Evolutionary conservation across 805 yeast genomes (phyloP).

Genomic region (Monosporozyma aerobia): DNA sequence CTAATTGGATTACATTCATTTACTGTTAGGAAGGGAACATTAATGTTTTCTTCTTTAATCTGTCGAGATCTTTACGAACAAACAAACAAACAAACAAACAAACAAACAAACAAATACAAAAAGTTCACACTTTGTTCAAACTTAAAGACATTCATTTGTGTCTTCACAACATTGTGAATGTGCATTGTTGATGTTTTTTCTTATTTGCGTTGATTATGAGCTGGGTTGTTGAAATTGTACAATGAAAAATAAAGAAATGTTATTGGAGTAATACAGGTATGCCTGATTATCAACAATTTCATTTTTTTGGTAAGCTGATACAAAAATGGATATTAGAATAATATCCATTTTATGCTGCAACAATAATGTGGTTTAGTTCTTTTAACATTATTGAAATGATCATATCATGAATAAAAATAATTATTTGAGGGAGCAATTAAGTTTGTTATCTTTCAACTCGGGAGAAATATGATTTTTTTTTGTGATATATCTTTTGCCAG

Average conservation of each 20-base stretch:
- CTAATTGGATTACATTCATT: not conserved
- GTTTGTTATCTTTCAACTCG: conserved; percentile 20
- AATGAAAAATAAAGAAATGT: not conserved
- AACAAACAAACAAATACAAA: not conserved
- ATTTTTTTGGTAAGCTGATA: not conserved
- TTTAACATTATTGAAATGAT: not conserved
- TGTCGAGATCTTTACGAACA: not conserved
- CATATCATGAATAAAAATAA: not conserved
- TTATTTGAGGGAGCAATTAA: conserved; percentile 23
- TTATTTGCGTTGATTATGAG: not conserved
- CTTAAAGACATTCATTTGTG: not conserved
- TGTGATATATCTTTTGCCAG: not conserved
- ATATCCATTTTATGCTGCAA: not conserved
- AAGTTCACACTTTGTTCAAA: not conserved
- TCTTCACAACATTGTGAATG: not conserved
- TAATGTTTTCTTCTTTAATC: not conserved
- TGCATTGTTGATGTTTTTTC: not conserved
- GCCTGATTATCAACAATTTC: not conserved
- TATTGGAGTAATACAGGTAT: not conserved
- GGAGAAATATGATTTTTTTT: not conserved
- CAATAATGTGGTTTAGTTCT: not conserved
- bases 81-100: not conserved
- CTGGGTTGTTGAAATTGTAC: not conserved
- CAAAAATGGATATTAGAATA: not conserved
- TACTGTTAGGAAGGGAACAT: not conserved